phyloP scores from a whole-genome alignment of 192 early-diverging fungal genomes.

The Oehlia diaphana region DNA sequence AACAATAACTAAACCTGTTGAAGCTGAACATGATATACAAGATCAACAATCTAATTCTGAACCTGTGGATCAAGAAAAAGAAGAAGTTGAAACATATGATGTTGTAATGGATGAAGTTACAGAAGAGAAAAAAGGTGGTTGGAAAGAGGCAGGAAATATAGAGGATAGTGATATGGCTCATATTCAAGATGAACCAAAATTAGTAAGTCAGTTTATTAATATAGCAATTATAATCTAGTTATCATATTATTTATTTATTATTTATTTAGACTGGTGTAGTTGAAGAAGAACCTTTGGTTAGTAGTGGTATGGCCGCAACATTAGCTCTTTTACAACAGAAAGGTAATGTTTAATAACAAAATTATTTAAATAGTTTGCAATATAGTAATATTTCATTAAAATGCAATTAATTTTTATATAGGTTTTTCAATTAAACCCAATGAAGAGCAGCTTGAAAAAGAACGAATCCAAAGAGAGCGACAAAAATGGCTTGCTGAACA shows the following conservation, averaged over 20 bases:
- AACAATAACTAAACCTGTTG: conserved; percentile 30
- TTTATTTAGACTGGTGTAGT: conserved; percentile 31
- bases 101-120: conserved; percentile 33
- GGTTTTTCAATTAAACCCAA: conserved; percentile 46
- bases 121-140: conserved; percentile 31
- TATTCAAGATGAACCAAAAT: conserved; percentile 30
- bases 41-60: conserved; percentile 30
- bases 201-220: conserved; percentile 8
- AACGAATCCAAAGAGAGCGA: conserved; percentile 59
- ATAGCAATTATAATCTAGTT: not conserved
- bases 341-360: conserved; percentile 46
- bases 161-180: conserved; percentile 27
- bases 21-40: not conserved
- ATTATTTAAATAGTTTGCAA: not conserved
- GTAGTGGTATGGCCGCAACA: conserved; percentile 78
- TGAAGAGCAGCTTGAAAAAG: conserved; percentile 66
- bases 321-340: conserved; percentile 79
- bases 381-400: not conserved
- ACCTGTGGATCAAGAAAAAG: conserved; percentile 31
- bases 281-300: conserved; percentile 80
- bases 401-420: not conserved
- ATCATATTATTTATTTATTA: not conserved
- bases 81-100: conserved; percentile 22
- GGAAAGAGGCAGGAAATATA: conserved; percentile 24
- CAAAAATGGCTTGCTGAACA: conserved; percentile 75